Evolutionary conservation across 306 rosid genomes (phyloP).

Genomic region (Neltuma alba): DNA sequence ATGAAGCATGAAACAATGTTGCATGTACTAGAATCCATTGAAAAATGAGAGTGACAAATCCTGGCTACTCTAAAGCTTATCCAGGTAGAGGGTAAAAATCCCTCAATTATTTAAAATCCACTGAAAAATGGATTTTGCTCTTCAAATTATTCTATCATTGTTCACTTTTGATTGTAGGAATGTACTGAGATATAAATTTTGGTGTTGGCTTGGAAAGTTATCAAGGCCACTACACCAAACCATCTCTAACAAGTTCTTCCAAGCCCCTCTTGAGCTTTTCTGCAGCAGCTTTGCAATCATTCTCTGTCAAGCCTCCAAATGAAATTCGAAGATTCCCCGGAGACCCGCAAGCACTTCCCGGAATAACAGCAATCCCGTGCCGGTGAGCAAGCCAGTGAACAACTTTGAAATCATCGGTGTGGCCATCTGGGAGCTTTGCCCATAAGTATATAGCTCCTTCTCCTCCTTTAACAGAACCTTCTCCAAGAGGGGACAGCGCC

Average conservation of each 20-base stretch:
- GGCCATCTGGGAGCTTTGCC: slow-evolving; percentile 86
- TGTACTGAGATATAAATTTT: slow-evolving; percentile 21
- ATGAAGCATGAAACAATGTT: slow-evolving; percentile 5
- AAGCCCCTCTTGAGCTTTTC: slow-evolving; percentile 74
- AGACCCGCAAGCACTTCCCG: slow-evolving; percentile 79
- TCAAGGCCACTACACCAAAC: slow-evolving; percentile 51
- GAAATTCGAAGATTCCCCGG: slow-evolving; percentile 84
- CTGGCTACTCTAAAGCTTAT: slow-evolving; percentile 10
- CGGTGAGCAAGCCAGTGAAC: slow-evolving; percentile 81
- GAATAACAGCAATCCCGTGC: slow-evolving; percentile 89
- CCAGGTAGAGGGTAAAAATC: slow-evolving; percentile 18
- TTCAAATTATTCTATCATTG: background rate
- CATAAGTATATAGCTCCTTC: slow-evolving; percentile 94
- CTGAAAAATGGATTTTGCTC: slow-evolving; percentile 34
- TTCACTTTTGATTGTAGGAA: background rate
- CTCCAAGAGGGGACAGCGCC: slow-evolving; percentile 81
- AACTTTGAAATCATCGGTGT: slow-evolving; percentile 52
- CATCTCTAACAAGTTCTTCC: slow-evolving; percentile 74
- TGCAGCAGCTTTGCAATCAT: slow-evolving; percentile 80
- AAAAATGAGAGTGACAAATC: slow-evolving; percentile 31
- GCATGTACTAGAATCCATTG: background rate
- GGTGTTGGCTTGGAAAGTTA: slow-evolving; percentile 12
- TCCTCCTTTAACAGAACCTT: slow-evolving; percentile 87
- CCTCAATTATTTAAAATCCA: slow-evolving; percentile 49
- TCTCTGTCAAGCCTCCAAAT: slow-evolving; percentile 81